phyloP scores from a whole-genome alignment of 2,329 filamentous ascomycete genomes.

The Fragosphaeria purpurea region DNA sequence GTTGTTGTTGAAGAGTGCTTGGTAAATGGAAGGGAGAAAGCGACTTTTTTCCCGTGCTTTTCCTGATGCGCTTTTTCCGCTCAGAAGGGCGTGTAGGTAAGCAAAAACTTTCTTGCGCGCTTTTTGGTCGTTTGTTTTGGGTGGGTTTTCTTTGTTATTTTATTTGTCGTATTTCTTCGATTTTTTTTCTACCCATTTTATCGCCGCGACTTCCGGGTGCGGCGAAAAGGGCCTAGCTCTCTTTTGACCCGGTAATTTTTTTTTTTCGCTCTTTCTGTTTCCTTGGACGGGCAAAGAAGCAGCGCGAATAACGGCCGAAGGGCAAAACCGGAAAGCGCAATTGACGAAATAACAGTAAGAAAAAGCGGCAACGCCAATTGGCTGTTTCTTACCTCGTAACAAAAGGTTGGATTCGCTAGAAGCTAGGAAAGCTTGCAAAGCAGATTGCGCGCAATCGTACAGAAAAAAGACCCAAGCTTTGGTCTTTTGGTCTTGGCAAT shows the following conservation, averaged over 20 bases:
- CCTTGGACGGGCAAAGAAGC: background rate
- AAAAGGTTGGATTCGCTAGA: too few relatives aligned
- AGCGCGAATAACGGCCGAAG: background rate
- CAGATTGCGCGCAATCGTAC: too few relatives aligned
- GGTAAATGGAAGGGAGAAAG: background rate
- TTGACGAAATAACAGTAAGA: background rate
- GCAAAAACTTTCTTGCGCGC: conserved; percentile 4
- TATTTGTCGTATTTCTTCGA: background rate
- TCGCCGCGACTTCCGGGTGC: conserved; percentile 13
- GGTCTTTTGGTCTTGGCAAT: background rate
- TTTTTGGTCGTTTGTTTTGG: conserved; percentile 9
- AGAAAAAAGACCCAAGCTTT: background rate
- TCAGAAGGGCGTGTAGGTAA: conserved; percentile 1
- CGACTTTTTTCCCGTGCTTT: background rate
- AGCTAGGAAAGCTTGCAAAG: too few relatives aligned
- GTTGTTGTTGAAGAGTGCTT: background rate
- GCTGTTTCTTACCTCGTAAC: too few relatives aligned
- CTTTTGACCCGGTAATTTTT: conserved; percentile 4
- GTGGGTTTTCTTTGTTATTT: conserved; percentile 4
- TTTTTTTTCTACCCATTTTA: conserved; percentile 8
- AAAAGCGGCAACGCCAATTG: too few relatives aligned
- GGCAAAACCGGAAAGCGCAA: background rate
- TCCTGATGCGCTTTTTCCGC: conserved; percentile 1
- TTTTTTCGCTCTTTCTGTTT: conserved; percentile 3
- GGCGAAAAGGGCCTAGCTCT: conserved; percentile 12